Percentiles rank a stretch among this genome's conserved stretches.
These are phyloP conservation scores for Ballota nigra DNA, from an alignment of 257 asterid species.

Conservation along the genomic window DNA sequence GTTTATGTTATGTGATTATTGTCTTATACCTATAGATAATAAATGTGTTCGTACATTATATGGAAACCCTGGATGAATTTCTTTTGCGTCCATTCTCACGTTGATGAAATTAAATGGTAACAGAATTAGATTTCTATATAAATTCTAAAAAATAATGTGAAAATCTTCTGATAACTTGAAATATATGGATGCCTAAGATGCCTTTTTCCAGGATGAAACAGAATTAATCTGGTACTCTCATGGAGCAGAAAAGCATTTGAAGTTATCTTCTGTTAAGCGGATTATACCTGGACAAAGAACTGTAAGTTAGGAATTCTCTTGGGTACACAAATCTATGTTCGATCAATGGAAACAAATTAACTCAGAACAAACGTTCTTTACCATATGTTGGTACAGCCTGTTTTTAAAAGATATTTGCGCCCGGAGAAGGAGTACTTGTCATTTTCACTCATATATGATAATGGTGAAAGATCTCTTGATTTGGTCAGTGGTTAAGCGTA, in stretches of 20 bases:
- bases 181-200: not conserved
- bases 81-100: not conserved
- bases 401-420: slow-evolving; percentile 75
- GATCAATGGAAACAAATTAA: slow-evolving; percentile 5
- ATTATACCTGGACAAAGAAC: slow-evolving; percentile 96
- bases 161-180: not conserved
- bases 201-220: slow-evolving; percentile 72
- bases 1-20: not conserved
- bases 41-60: not conserved
- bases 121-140: not conserved
- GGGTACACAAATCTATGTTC: slow-evolving; percentile 4
- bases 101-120: not conserved
- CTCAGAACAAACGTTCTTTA: not conserved
- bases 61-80: not conserved
- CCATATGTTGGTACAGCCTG: slow-evolving; percentile 58
- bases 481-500: slow-evolving; percentile 52
- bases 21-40: not conserved
- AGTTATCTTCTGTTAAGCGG: slow-evolving; percentile 65
- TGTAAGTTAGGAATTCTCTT: slow-evolving; percentile 56
- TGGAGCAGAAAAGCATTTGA: slow-evolving; percentile 78
- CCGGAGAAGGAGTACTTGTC: slow-evolving; percentile 94
- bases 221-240: slow-evolving; percentile 78
- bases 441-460: slow-evolving; percentile 74
- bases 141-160: not conserved
- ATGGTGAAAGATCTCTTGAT: slow-evolving; percentile 91